phyloP scores from a whole-genome alignment of 352 stramenopile genomes.

The Globisporangium recalcitrans region DNA sequence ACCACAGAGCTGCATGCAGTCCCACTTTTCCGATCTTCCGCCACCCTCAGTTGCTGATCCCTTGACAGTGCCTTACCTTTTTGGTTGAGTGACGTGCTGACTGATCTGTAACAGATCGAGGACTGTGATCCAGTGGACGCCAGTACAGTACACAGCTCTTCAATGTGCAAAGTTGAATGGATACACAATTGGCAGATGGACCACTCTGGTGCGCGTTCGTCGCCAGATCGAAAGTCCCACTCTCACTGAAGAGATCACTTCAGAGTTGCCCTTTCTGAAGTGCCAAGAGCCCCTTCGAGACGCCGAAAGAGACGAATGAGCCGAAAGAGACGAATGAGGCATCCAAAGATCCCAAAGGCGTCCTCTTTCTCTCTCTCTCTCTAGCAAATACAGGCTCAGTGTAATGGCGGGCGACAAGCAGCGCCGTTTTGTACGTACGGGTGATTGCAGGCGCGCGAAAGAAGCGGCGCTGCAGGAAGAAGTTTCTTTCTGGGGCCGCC shows the following conservation, averaged over 20 bases:
- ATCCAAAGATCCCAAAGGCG: background rate
- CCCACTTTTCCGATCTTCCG: background rate
- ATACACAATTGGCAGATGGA: constrained; percentile 2
- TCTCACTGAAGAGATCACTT: constrained; percentile 3
- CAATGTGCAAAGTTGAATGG: background rate
- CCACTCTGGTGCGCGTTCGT: constrained; percentile 3
- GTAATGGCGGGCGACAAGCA: background rate
- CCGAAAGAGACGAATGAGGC: too few species aligned
- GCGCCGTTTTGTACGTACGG: constrained; percentile 1
- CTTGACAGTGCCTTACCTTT: background rate
- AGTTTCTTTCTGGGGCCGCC: background rate
- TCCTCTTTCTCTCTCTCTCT: background rate
- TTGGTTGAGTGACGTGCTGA: background rate
- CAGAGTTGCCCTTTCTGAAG: constrained; percentile 2
- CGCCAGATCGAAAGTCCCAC: constrained; percentile 13
- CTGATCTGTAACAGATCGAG: background rate
- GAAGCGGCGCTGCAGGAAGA: background rate
- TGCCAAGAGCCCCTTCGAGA: background rate
- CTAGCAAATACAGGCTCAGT: background rate
- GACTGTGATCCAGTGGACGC: too few species aligned
- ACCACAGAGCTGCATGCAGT: background rate
- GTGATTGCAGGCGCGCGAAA: constrained; percentile 4
- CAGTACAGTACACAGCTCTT: too few species aligned
- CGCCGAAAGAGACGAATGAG: background rate
- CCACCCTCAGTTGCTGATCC: background rate